These are phyloP conservation scores for Phytophthora pini DNA, from an alignment of 352 stramenopile genomes.

Conservation along the genomic window DNA sequence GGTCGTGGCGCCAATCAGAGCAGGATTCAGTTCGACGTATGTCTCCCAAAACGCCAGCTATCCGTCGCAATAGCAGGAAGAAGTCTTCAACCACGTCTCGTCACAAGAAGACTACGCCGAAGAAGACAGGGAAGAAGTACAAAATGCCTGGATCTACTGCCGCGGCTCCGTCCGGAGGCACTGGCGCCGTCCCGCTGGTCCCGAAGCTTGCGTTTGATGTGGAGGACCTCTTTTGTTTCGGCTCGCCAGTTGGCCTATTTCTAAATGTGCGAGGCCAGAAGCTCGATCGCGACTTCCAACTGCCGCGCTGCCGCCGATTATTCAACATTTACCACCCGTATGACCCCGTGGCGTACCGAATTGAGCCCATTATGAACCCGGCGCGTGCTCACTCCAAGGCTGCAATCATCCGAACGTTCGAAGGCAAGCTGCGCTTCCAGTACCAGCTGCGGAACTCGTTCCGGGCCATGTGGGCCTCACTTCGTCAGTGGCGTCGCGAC, in stretches of 20 bases:
- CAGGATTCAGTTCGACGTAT: slow-evolving; percentile 3
- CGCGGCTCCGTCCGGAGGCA: slow-evolving; percentile 12
- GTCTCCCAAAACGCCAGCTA: slow-evolving; percentile 12
- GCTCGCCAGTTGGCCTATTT: slow-evolving; percentile 92
- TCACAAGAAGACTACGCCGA: slow-evolving; percentile 33
- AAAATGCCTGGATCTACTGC: slow-evolving; percentile 21
- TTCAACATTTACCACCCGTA: slow-evolving; percentile 97
- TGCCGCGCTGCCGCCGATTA: slow-evolving; percentile 83
- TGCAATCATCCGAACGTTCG: slow-evolving; percentile 85
- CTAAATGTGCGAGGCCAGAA: slow-evolving; percentile 91
- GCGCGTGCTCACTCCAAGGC: slow-evolving; percentile 78
- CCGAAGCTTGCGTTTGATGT: slow-evolving; percentile 81
- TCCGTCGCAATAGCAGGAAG: slow-evolving; percentile 16
- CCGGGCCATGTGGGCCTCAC: slow-evolving; percentile 76
- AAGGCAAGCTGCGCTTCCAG: slow-evolving; percentile 85
- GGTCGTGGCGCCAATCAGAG: slow-evolving; percentile 7
- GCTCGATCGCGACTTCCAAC: slow-evolving; percentile 66
- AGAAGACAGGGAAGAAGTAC: slow-evolving; percentile 29
- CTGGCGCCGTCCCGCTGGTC: slow-evolving; percentile 35
- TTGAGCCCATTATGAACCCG: slow-evolving; percentile 94
- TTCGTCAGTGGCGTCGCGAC: slow-evolving; percentile 75
- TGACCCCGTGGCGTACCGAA: slow-evolving; percentile 95
- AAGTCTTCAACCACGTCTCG: slow-evolving; percentile 14
- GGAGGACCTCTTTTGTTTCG: slow-evolving; percentile 90
- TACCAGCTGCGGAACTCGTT: slow-evolving; percentile 88